These are phyloP conservation scores for Schwanniomyces yamadae DNA, from an alignment of 805 yeast genomes.

Conservation along the genomic window DNA sequence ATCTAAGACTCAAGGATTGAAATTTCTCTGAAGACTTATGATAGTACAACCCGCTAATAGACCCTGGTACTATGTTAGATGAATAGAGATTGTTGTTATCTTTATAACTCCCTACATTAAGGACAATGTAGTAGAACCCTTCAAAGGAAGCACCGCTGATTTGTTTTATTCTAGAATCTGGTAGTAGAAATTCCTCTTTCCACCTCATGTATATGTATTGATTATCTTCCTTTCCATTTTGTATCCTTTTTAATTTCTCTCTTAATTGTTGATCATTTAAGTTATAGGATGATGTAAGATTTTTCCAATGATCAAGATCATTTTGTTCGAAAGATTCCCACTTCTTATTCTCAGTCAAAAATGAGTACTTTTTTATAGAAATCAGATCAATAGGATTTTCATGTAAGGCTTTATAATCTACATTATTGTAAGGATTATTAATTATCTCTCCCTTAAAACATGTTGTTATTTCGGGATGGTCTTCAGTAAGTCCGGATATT, in stretches of 20 bases:
- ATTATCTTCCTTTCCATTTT: constrained; percentile 27
- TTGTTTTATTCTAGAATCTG: constrained; percentile 66
- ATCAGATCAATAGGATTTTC: constrained; percentile 10
- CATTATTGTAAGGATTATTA: constrained; percentile 42
- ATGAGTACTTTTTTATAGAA: constrained; percentile 40
- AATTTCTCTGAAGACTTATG: constrained; percentile 76
- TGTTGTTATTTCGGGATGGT: constrained; percentile 64
- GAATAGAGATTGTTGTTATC: background rate
- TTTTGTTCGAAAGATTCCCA: constrained; percentile 52
- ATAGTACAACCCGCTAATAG: constrained; percentile 77
- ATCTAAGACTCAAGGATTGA: constrained; percentile 70
- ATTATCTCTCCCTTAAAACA: constrained; percentile 72
- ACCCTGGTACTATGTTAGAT: constrained; percentile 49
- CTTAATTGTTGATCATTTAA: constrained; percentile 38
- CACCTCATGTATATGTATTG: constrained; percentile 78
- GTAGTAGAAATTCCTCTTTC: constrained; percentile 87
- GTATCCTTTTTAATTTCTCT: constrained; percentile 27
- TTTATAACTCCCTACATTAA: constrained; percentile 54
- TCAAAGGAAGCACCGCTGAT: constrained; percentile 80
- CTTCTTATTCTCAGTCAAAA: constrained; percentile 53
- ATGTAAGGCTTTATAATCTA: constrained; percentile 18
- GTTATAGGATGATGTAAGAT: constrained; percentile 48
- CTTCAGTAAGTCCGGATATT: constrained; percentile 62
- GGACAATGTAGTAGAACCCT: constrained; percentile 86
- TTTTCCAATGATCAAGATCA: constrained; percentile 53